A percentile compares a stretch with the other conserved stretches of the same genome.
These are phyloP conservation scores for Cryptococcus neoformans DNA, from an alignment of 1,284 basidiomycete species.

Conservation along the genomic window DNA sequence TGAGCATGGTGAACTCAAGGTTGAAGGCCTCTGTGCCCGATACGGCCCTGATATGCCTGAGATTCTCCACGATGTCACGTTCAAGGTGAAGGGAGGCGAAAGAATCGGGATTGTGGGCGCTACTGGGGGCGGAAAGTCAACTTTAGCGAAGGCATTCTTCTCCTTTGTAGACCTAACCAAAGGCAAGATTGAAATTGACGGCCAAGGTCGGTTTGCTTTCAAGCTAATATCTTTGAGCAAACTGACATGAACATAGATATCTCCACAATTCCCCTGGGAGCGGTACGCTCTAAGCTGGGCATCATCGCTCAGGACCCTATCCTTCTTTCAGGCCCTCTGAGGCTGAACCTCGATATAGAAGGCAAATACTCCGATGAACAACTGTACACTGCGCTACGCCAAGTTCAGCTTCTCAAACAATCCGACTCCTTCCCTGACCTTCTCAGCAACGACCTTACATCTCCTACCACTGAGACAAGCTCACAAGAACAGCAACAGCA, in stretches of 20 bases:
- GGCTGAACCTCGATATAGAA: slow-evolving; percentile 44
- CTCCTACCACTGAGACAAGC: not conserved
- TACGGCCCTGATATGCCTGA: slow-evolving; percentile 51
- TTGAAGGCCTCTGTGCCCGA: slow-evolving; percentile 45
- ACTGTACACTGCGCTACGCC: slow-evolving; percentile 33
- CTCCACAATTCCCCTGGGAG: slow-evolving; percentile 22
- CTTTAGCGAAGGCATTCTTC: slow-evolving; percentile 43
- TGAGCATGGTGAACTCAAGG: slow-evolving; percentile 41
- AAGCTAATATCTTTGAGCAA: too few relatives aligned
- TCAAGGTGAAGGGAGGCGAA: slow-evolving; percentile 48
- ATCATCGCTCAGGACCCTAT: slow-evolving; percentile 43
- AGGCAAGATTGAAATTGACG: slow-evolving; percentile 35
- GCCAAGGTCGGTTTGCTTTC: slow-evolving; percentile 16
- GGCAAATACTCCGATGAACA: slow-evolving; percentile 30
- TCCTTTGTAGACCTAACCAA: slow-evolving; percentile 32
- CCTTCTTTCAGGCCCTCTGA: slow-evolving; percentile 46
- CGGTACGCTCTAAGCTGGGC: slow-evolving; percentile 29
- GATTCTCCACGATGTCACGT: slow-evolving; percentile 52
- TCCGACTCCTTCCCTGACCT: slow-evolving; percentile 1
- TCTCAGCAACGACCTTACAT: slow-evolving; percentile 1
- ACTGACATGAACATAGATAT: slow-evolving; percentile 19
- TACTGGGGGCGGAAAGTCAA: slow-evolving; percentile 48
- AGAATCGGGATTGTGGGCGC: slow-evolving; percentile 54
- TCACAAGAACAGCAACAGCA: not conserved
- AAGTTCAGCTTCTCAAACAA: slow-evolving; percentile 34